Evolutionary conservation across 148 eudicot species (phyloP).

Genomic region (Arctostaphylos glauca): DNA sequence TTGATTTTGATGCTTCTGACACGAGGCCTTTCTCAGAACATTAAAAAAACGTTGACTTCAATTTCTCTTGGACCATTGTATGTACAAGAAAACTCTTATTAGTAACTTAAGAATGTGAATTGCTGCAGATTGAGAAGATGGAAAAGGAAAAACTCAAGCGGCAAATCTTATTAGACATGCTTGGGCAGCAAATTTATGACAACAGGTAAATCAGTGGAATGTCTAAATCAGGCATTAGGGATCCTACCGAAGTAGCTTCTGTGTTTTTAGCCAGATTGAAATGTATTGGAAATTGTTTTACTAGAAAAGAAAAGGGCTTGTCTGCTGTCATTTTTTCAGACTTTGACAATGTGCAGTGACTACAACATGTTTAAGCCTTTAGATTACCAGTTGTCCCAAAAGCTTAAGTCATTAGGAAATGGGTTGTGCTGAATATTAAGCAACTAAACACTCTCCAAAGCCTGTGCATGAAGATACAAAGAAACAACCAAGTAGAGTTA

Average conservation of each 20-base stretch:
- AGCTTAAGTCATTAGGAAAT: neutral
- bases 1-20: slow-evolving; percentile 6
- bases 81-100: slow-evolving; percentile 7
- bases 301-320: neutral
- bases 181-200: slow-evolving; percentile 78
- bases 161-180: slow-evolving; percentile 68
- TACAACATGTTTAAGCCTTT: neutral
- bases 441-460: neutral
- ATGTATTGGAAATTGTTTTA: neutral
- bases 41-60: slow-evolving; percentile 9
- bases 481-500: neutral
- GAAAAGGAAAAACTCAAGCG: slow-evolving; percentile 71
- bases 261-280: neutral
- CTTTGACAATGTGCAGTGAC: neutral
- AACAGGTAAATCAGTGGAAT: slow-evolving; percentile 47
- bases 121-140: slow-evolving; percentile 71
- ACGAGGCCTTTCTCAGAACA: neutral
- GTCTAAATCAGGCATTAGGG: neutral
- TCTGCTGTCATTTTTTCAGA: neutral
- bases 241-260: neutral
- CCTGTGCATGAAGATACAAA: neutral
- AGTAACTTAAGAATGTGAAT: slow-evolving; percentile 19
- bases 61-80: neutral
- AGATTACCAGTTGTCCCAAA: neutral
- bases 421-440: neutral